Evolutionary conservation across 345 rosid genomes (phyloP), one percentile per base, ranked within the genome.

Genomic region (Camelina hispida): DNA sequence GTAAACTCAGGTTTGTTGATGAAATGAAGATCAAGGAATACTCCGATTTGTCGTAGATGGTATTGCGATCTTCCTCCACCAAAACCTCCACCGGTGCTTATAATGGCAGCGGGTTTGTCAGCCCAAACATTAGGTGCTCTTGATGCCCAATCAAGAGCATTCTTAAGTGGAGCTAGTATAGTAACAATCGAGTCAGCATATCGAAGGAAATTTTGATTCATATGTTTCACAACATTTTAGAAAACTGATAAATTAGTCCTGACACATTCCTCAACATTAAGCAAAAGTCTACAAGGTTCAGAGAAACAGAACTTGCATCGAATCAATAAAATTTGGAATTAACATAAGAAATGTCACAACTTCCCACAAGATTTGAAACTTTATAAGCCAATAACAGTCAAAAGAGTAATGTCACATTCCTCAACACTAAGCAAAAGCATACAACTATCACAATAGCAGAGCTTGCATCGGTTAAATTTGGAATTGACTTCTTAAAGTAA

Each of bases 91-190:
- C 85, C 89, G 0, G 88, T 79, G 30, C 96, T 94, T 23, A 87
- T 69, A 2, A 93, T 53, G 0, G 96, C 96, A n/a, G 98, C 97
- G 4, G 96, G 86, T 82, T 91, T 94, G 53, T 84, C 92, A 12
- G 86, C 96, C 88, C 92, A 89, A 46, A 83, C 88, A 40, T 93
- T 89, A 9, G 96, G 93, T 0, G 90, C 6, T 69, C 92, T 72
- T 38, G 98, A 93, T 6, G 90, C 94, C 96, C 98, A 91, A 59
- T 91, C 96, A 4, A 93, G 60, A 0, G 97, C 96, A 66, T 94
- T 94, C 88, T 94, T 94, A 79, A 91, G 68, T 34, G 96, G 88
- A 9, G 85, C 98, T 91, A 63, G 55, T 23, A 28, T 34, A 67
- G 22, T 20, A 20, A 10, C 6, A 7, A 25, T 7, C 2, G 12